Evolutionary conservation across 805 yeast species (phyloP), one percentile per base, ranked within the genome.

Genomic region (Candida cerambycidarum): DNA sequence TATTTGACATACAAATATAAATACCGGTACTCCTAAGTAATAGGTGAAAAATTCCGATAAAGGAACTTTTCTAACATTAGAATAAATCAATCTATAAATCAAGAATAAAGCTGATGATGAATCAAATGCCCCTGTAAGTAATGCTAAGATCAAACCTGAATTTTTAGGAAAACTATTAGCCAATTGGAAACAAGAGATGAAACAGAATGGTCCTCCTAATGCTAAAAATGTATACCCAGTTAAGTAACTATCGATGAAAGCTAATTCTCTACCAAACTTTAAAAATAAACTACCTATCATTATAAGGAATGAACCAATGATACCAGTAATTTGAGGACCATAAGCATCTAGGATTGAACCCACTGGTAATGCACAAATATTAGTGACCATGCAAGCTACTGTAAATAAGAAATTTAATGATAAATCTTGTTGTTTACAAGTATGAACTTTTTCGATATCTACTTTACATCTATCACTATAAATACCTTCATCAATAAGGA

Each of bases 101-200:
- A 89, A 69, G 57, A 90, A 90, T 36, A 90, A 74, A 0, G 96
- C 97, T n/a, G 95, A 81, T 1, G 96, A 86, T 0, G 96, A 76
- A 62, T 92, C 97, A 58, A 90, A 89, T 0, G 96, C 89, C n/a
- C 97, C 97, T 0, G 97, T 88, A 39, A 90, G 65, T 13, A 88
- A 63, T 0, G 97, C 96, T 51, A 89, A 65, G 15, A 89, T 73
- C 35, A 86, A 74, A 0, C 97, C 97, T 3, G 95, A 84, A 54
- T 78, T 79, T 32, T 78, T 76, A 2, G 96, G 96, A 64, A 89
- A 87, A 19, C 86, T 77, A 59, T 89, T 90, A 5, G 97, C 65
- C 59, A 90, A 71, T 57, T 90, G 97, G 74, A 90, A 89, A 47
- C 89, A 80, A 13, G 95, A 83, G 44, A 92, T 89, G 59, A 87